A percentile compares a stretch with the other conserved stretches of the same genome.
phyloP scores from a whole-genome alignment of 768 basidiomycete species.

The Rossbeevera mucosa region DNA sequence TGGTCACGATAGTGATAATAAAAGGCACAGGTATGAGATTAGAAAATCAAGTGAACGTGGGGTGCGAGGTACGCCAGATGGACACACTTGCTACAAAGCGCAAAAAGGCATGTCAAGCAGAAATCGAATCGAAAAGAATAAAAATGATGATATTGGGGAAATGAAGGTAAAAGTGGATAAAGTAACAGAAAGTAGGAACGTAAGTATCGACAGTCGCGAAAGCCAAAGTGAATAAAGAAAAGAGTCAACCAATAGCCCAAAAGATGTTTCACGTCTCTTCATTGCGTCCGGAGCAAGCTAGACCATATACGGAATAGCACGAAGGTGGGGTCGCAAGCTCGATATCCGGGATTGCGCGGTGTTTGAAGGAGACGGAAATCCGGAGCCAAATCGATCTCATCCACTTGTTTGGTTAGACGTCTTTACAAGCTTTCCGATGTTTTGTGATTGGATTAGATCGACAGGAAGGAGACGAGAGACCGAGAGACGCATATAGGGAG shows the following conservation, averaged over 20 bases:
- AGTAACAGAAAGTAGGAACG: conserved; percentile 21
- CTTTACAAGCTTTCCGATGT: conserved; percentile 31
- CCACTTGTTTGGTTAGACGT: conserved; percentile 33
- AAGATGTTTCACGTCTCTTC: conserved; percentile 27
- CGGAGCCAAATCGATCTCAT: conserved; percentile 45
- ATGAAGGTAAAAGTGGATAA: conserved; percentile 29
- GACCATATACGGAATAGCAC: conserved; percentile 7
- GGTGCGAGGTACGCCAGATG: conserved; percentile 22
- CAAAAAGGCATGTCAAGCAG: conserved; percentile 26
- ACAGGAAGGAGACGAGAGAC: conserved; percentile 16
- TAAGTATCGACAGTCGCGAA: conserved; percentile 29
- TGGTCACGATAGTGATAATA: conserved; percentile 28
- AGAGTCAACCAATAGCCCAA: conserved; percentile 64
- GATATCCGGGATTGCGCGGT: conserved; percentile 5
- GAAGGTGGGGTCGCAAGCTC: conserved; percentile 7
- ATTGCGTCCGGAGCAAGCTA: not conserved
- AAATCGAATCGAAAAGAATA: conserved; percentile 30
- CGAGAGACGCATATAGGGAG: conserved; percentile 25
- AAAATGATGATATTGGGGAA: conserved; percentile 22
- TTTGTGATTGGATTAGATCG: conserved; percentile 27
- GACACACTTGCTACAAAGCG: conserved; percentile 20
- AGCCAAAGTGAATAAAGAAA: conserved; percentile 48
- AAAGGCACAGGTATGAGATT: conserved; percentile 28
- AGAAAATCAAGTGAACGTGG: conserved; percentile 30
- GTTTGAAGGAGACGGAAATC: conserved; percentile 27